These are phyloP conservation scores for Ogataea ganodermae DNA, from an alignment of 805 yeast genomes.

Conservation along the genomic window DNA sequence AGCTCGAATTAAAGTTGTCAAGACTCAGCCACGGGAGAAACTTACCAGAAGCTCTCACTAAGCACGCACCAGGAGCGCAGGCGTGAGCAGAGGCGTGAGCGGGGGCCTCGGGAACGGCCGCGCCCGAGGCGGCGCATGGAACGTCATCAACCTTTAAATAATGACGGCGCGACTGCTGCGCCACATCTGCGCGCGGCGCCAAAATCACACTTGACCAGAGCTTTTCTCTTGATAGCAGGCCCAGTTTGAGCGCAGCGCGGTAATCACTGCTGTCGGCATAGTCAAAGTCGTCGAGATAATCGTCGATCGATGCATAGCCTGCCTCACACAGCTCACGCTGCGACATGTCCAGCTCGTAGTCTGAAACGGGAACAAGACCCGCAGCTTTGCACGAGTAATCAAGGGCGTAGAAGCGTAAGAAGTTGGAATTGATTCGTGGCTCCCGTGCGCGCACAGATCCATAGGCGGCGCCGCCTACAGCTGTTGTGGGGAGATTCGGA, in stretches of 20 bases:
- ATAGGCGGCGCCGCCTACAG: neutral
- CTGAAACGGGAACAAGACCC: slow-evolving; percentile 35
- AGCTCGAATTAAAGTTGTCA: slow-evolving; percentile 19
- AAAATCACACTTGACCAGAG: slow-evolving; percentile 56
- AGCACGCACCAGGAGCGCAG: slow-evolving; percentile 3
- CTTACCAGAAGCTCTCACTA: slow-evolving; percentile 30
- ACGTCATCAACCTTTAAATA: slow-evolving; percentile 11
- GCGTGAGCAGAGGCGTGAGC: slow-evolving; percentile 13
- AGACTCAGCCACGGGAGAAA: slow-evolving; percentile 33
- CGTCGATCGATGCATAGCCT: slow-evolving; percentile 19
- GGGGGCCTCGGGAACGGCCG: no score
- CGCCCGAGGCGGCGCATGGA: neutral
- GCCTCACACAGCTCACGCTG: slow-evolving; percentile 32
- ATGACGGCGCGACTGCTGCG: slow-evolving; percentile 8
- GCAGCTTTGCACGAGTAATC: slow-evolving; percentile 45
- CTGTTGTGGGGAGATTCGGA: neutral
- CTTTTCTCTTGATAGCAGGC: slow-evolving; percentile 47
- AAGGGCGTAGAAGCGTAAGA: slow-evolving; percentile 50
- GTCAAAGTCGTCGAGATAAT: slow-evolving; percentile 30
- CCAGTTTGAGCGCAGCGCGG: slow-evolving; percentile 34
- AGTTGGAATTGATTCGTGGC: slow-evolving; percentile 50
- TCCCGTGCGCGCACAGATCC: slow-evolving; percentile 36
- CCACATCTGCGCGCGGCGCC: slow-evolving; percentile 49
- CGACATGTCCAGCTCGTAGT: slow-evolving; percentile 37
- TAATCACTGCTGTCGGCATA: slow-evolving; percentile 14